A percentile compares a stretch with the other conserved stretches of the same genome.
These are phyloP conservation scores for Gossypium sturtianum DNA, from an alignment of 345 rosid genomes.

Conservation along the genomic window DNA sequence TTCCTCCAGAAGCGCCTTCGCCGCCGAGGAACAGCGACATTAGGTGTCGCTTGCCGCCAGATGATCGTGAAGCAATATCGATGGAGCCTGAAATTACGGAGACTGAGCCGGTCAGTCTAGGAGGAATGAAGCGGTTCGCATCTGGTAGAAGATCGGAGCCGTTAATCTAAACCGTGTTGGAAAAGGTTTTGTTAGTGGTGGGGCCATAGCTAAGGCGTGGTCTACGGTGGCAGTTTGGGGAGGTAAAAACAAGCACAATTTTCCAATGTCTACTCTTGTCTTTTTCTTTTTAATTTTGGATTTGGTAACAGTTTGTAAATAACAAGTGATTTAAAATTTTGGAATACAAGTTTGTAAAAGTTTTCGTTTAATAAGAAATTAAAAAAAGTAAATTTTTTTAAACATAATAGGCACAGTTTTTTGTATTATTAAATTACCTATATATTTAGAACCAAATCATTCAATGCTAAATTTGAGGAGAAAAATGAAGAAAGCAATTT, in stretches of 20 bases:
- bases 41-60: slow-evolving; percentile 46
- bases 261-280: neutral
- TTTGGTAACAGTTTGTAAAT: slow-evolving; percentile 1
- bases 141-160: slow-evolving; percentile 58
- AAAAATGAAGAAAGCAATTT: too few relatives aligned
- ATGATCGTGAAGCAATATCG: slow-evolving; percentile 23
- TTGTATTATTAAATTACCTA: too few relatives aligned
- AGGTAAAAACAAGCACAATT: slow-evolving; percentile 4
- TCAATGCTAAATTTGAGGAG: too few relatives aligned
- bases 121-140: slow-evolving; percentile 49
- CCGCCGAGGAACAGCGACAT: slow-evolving; percentile 37
- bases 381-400: neutral
- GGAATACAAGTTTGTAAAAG: neutral
- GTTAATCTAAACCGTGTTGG: slow-evolving; percentile 23
- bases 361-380: neutral
- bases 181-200: neutral
- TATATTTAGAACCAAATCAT: too few relatives aligned
- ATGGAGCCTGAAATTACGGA: slow-evolving; percentile 23
- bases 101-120: slow-evolving; percentile 45
- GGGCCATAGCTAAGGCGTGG: slow-evolving; percentile 16
- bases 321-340: neutral
- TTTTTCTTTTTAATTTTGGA: neutral
- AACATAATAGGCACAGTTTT: neutral
- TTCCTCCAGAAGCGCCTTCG: slow-evolving; percentile 10
- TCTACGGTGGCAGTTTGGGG: slow-evolving; percentile 12